Evolutionary conservation across 306 rosid genomes (phyloP).

Genomic region (Aeschynomene evenia): DNA sequence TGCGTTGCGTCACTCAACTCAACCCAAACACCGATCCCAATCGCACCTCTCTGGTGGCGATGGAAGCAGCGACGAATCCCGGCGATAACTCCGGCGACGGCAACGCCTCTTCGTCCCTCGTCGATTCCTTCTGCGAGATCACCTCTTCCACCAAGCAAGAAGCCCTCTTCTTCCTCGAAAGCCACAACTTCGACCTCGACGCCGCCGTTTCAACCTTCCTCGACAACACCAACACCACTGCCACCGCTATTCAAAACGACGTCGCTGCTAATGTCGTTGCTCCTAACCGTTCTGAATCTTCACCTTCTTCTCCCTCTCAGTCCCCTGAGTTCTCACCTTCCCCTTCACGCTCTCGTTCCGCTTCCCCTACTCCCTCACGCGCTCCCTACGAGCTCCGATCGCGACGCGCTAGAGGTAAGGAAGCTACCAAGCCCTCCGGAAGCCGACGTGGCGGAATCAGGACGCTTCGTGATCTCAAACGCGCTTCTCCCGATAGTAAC

Average conservation of each 20-base stretch:
- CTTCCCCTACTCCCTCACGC: conserved; percentile 46
- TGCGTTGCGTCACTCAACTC: not conserved
- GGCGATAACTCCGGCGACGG: not conserved
- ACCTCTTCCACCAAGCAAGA: conserved; percentile 70
- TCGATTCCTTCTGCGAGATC: conserved; percentile 77
- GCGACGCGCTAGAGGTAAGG: conserved; percentile 41
- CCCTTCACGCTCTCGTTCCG: conserved; percentile 32
- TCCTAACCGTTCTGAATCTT: conserved; percentile 12
- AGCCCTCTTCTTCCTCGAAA: conserved; percentile 79
- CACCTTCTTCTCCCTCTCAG: conserved; percentile 36
- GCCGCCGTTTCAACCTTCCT: conserved; percentile 85
- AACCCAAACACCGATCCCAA: not conserved
- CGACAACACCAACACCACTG: conserved; percentile 31
- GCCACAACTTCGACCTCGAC: conserved; percentile 85
- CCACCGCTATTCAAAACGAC: not conserved
- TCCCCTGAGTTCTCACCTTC: conserved; percentile 42
- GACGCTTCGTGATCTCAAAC: conserved; percentile 68
- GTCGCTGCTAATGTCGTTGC: not conserved
- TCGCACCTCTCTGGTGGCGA: not conserved
- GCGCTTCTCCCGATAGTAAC: conserved; percentile 32
- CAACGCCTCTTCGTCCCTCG: not conserved
- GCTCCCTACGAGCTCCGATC: conserved; percentile 79
- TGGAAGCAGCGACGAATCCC: conserved; percentile 45
- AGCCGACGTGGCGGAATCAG: conserved; percentile 50
- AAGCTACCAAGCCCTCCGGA: conserved; percentile 41